phyloP scores from a whole-genome alignment of 2,329 filamentous ascomycete species.

The Coniochaeta hoffmannii region DNA sequence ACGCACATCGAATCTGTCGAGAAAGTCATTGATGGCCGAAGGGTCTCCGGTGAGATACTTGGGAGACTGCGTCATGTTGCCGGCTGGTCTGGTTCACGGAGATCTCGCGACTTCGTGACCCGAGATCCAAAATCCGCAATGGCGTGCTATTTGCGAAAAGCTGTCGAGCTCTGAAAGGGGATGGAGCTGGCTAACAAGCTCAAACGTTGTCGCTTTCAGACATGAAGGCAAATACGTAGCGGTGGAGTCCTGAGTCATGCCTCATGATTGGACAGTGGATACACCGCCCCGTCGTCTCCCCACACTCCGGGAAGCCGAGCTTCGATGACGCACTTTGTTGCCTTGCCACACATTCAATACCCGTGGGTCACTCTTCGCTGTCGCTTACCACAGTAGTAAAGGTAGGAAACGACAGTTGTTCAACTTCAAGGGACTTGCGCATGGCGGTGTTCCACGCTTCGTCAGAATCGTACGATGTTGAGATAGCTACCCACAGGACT shows the following conservation, averaged over 20 bases:
- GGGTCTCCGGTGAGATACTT: constrained; percentile 73
- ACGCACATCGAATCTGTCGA: constrained; percentile 87
- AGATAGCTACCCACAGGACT: no score
- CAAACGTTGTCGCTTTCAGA: no score
- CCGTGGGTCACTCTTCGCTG: no score
- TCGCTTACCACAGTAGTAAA: no score
- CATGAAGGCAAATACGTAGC: no score
- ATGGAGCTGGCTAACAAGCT: no score
- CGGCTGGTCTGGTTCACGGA: neutral
- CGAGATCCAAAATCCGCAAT: no score
- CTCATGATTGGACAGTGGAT: neutral
- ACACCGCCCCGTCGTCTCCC: no score
- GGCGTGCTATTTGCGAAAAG: no score
- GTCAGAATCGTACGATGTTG: neutral
- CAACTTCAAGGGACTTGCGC: neutral
- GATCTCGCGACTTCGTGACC: no score
- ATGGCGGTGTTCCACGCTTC: neutral
- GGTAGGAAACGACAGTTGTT: neutral
- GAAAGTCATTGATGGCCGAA: constrained; percentile 70
- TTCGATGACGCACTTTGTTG: neutral
- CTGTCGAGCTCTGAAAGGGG: no score
- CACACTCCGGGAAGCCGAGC: neutral
- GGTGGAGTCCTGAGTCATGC: neutral
- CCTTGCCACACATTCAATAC: neutral
- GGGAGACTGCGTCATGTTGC: constrained; percentile 28